Base-by-base conservation (phyloP, 352 stramenopile genomes). In the Phytophthora kernoviae region DNA sequence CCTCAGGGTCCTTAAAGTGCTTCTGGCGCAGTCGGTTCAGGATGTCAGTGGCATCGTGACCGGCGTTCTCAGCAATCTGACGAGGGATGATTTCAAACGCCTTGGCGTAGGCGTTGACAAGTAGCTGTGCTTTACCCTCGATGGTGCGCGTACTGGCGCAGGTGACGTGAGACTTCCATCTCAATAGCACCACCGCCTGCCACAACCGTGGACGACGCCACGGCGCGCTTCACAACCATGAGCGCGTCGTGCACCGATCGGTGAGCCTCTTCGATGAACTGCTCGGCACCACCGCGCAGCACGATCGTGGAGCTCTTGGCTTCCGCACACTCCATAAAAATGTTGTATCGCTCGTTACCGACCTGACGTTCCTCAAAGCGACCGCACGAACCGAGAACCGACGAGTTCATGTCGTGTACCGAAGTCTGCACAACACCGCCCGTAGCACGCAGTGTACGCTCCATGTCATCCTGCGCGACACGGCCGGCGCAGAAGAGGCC, bases 211-310 rank as follows among this genome's bases (percentile, higher is more conserved):
- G 65, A 98, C 68, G 70, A 97, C 56, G 65, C 91, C 21, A 99
- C 79, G n/a, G 91, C 87, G 37, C 96, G 88, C 84, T 99, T 99
- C 26, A 99, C 97, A 37, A 99, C 96, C 96, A 99, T 99, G 10
- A 99, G 77, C 8, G 97, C 96, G 75, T 99, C 97, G 81, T 99
- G 97, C 37, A 99, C 96, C 54, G 91, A 98, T 11, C 97, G 90
- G 72, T 99, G 94, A 54, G 93, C 96, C 75, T 99, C 97, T 47
- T 98, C 97, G 66, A 99, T 97, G 74, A 99, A 99, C 82, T 99
- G 89, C 69, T 99, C 97, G 3, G 92, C 96, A 45, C 97, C 97
- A 62, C 97, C 97, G 54, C 97, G 92, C 20, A 99, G 81, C 30
- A 99, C 84, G 63, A 99, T 98, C 17, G 97, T 99, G 17, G 94